Conservation (phyloP, 257 asterid genomes). For the Plantago ovata region DNA sequence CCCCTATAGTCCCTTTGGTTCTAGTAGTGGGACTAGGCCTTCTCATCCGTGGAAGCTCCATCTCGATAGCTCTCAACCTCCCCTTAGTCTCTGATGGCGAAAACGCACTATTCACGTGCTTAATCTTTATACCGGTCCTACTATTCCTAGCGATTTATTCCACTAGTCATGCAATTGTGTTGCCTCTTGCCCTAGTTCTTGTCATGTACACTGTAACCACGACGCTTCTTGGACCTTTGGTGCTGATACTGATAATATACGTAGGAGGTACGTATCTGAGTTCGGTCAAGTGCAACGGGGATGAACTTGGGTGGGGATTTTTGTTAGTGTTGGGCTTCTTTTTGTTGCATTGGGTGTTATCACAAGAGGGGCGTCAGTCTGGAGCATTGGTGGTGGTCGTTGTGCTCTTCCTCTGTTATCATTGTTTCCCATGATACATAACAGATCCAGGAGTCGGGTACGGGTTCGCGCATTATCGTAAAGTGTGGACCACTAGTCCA, state of each 20-base stretch:
- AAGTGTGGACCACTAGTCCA: no score
- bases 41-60: constrained; percentile 50
- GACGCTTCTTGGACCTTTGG: constrained; percentile 59
- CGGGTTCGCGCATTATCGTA: no score
- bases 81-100: constrained; percentile 40
- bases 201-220: constrained; percentile 48
- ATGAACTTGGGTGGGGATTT: constrained; percentile 46
- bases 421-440: constrained; percentile 32
- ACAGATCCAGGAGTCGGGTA: no score
- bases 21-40: constrained; percentile 49
- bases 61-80: constrained; percentile 32
- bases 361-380: constrained; percentile 40
- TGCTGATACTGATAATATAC: constrained; percentile 42
- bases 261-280: constrained; percentile 34
- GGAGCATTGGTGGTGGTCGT: constrained; percentile 41
- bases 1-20: constrained; percentile 60
- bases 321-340: constrained; percentile 42
- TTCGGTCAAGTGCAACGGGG: constrained; percentile 31
- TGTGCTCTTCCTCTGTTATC: constrained; percentile 36
- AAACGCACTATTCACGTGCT: constrained; percentile 42
- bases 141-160: constrained; percentile 38
- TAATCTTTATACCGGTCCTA: constrained; percentile 41
- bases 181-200: constrained; percentile 47
- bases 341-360: constrained; percentile 42
- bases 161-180: constrained; percentile 37